Base-by-base conservation (phyloP, 768 basidiomycete genomes). In the Asterophora lycoperdoides region DNA sequence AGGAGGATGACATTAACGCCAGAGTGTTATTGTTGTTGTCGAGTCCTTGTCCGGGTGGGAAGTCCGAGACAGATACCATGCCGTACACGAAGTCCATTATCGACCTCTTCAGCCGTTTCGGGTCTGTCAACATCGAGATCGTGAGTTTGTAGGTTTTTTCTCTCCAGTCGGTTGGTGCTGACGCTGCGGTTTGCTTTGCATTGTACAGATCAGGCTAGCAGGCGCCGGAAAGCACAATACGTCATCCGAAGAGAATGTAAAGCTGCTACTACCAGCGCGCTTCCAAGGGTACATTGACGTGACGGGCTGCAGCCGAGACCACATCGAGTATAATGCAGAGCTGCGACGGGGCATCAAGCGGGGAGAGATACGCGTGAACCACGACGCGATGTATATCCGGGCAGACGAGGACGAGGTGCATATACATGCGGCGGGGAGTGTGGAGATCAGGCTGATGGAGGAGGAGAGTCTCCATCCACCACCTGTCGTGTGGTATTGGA, bases 91-190 rank as follows among this genome's bases (percentile, higher is more conserved):
- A 49, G 37, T 48, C 52, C 19, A 36, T 48, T 23, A 47, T 53
- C 41, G 41, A 53, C 53, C 45, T 59, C n/a, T 48, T 47, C 39
- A 57, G 44, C 43, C 51, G 41, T 29, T 46, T 44, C 32, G 53
- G 53, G 49, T 37, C 42, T 45, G 44, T 59, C 34, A 44, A 42
- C 11, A 29, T 44, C 45, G 56, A 57, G 41, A 29, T 55, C n/a
- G 53, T 57, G 30, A 42, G 56, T 47, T 14, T 26, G 39, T 32
- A n/a, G 37, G 18, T 3, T 30, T 2, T 18, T 6, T 8, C n/a
- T n/a, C n/a, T n/a, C n/a, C n/a, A n/a, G n/a, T n/a, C n/a, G n/a
- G n/a, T 17, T 23, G 28, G 14, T 23, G 11, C 20, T 23, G 41
- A 11, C 8, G 15, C 13, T n/a, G n/a, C 30, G n/a, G 18, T 32